Percentiles rank a stretch among this genome's conserved stretches.
Conservation (phyloP, 805 yeast species). For the Jamesozyma hellenica region DNA sequence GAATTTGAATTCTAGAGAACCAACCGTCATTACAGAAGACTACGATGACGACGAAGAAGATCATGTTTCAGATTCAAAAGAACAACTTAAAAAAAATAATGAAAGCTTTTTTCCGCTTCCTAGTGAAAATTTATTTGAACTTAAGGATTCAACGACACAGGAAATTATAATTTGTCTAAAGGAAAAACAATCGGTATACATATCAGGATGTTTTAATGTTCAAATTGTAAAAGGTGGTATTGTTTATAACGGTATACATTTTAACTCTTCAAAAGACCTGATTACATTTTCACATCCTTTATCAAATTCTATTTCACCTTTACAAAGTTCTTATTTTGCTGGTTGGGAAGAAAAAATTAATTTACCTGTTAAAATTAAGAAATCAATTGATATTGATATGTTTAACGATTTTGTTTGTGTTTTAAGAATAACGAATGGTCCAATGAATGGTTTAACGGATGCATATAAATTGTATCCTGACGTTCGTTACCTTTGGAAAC, state of each 20-base stretch:
- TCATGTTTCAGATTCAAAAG: no score
- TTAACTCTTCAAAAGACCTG: slow-evolving; percentile 18
- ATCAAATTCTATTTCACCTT: slow-evolving; percentile 21
- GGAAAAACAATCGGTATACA: slow-evolving; percentile 16
- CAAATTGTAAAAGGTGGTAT: slow-evolving; percentile 28
- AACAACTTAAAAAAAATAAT: background rate
- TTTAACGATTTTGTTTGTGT: slow-evolving; percentile 18
- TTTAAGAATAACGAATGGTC: slow-evolving; percentile 12
- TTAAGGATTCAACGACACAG: slow-evolving; percentile 6
- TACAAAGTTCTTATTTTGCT: slow-evolving; percentile 24
- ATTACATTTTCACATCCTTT: slow-evolving; percentile 24
- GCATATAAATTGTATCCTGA: slow-evolving; percentile 13
- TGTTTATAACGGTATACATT: slow-evolving; percentile 24
- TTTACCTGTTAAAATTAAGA: slow-evolving; percentile 6
- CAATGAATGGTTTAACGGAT: slow-evolving; percentile 9
- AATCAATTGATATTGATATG: slow-evolving; percentile 3
- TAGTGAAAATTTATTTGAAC: slow-evolving; percentile 9
- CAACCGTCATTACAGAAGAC: slow-evolving; percentile 9
- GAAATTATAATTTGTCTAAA: slow-evolving; percentile 15
- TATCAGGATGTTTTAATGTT: slow-evolving; percentile 22
- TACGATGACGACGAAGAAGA: slow-evolving; percentile 8
- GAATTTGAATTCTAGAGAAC: slow-evolving; percentile 8
- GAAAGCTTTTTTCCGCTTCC: slow-evolving; percentile 2
- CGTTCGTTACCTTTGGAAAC: slow-evolving; percentile 18
- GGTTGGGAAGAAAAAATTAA: slow-evolving; percentile 24